Evolutionary conservation across 495 filamentous ascomycete species (phyloP), one percentile per base, ranked within the genome.

Genomic region (Penicillium chermesinum): DNA sequence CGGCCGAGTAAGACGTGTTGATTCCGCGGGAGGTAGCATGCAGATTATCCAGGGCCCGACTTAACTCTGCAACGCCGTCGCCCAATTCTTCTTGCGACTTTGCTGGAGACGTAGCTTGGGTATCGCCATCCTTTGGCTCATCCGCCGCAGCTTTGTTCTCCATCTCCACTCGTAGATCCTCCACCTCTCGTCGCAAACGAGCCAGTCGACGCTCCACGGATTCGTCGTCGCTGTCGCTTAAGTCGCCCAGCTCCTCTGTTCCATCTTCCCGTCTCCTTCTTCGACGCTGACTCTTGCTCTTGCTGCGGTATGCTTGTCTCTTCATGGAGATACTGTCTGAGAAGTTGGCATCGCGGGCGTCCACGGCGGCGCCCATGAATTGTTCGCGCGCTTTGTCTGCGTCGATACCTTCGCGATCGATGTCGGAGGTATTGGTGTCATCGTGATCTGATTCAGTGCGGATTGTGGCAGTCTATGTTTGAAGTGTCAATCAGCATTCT

Each of bases 321-420:
- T 91, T 93, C 32, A 75, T 73, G 19, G 74, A 78, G 18, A 95
- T 81, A 43, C 86, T 83, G 65, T 94, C 87, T 1, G 89, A 93
- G 66, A 91, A 91, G 62, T 90, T 86, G 40, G 81, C 83, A 47
- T 87, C 77, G 50, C 78, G 74, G 41, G 88, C 84, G 59, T 91
- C 84, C 14, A 91, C 76, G 32, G 80, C 74, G 17, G 89, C 74
- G 17, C 87, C 82, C 47, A 84, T 72, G 62, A 96, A 96, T 46
- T 80, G 79, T 19, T 78, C 77, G n/a, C 89, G 85, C 37, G 91
- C 91, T 59, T 84, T 72, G 56, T 88, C 78, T 45, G 88, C 79
- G 46, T 84, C 82, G 22, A 95, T 73, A 17, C 78, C 81, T 42
- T 84, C 80, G 36, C 81, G 84, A 50, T 86, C 87, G 54, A 95